Evolutionary conservation across 495 filamentous ascomycete genomes (phyloP), one percentile per base, ranked within the genome.

Genomic region (Penicillium cosmopolitanum): DNA sequence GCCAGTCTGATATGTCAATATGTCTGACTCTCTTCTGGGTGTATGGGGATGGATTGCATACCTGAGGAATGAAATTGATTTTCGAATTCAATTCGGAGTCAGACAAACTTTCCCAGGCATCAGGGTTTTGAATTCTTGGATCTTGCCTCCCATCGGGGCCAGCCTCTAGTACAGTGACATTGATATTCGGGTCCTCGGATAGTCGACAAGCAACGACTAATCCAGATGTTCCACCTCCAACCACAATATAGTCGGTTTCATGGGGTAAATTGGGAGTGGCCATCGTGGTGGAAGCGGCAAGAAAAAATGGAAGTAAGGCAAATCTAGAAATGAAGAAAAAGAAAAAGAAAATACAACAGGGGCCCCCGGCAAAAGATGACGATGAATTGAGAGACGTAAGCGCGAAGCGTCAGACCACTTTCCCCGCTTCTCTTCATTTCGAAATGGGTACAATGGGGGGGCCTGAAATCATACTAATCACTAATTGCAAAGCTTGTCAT

Each of bases 71-170:
- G 5, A 78, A 81, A 31, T 65, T 70, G 19, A 82, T 75, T 28
- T 80, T 77, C 85, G 84, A 87, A 61, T 85, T 83, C 55, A 81
- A 79, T 16, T 82, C 77, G 0, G 77, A 66, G 9, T 77, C 78
- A 47, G 70, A 68, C n/a, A 78, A 60, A 3, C 53, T 72, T 2
- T 54, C 61, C 56, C 79, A 78, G 5, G 73, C 62, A 31, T 66
- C 73, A 2, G 82, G 82, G 1, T 73, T 66, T 23, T 71, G 65
- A 9, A 85, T 73, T 15, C 71, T 53, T 0, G 70, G 71, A 43
- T 86, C 80, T 2, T 69, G 57, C 10, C 60, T 67, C 19, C 68
- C 67, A 63, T 84, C 75, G 13, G 70, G 68, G 2, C 84, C 84
- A 31, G 77, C 79, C 64, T 87, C 84, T 44, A 87, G 64, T 2